Evolutionary conservation across 257 asterid species (phyloP), one percentile per base, ranked within the genome.

Genomic region (Ophiorrhiza pumila): DNA sequence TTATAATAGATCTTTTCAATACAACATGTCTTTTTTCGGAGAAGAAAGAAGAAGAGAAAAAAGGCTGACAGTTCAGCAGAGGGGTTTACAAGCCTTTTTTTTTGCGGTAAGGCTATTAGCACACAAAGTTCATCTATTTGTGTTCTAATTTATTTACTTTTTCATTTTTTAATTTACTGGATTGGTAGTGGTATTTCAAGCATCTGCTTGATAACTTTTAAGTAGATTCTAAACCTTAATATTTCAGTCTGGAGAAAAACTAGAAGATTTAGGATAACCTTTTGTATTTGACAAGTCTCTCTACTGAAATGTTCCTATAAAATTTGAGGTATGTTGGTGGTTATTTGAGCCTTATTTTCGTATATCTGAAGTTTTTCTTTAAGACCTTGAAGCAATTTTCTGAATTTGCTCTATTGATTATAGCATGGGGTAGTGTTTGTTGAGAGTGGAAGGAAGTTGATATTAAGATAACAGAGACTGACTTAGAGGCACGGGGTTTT

Each of bases 31-130:
- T 45, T 72, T 77, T 77, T 72, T 66, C 62, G 76, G 81, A 59
- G 81, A 66, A 72, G 78, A 68, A 64, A 72, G 78, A 69, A 45
- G 77, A 68, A 72, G 81, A 59, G 71, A 67, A 66, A 63, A 72
- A 72, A 17, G 81, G 77, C 65, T 77, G 81, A 72, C 73, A 64
- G 71, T 72, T 72, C 65, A 65, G 74, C 74, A 50, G 45, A 31
- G 70, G 41, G 62, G 35, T 75, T 55, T 71, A 46, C 74, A 25
- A 59, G 69, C 71, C 56, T 29, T 72, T 27, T 71, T 77, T 77
- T 77, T 43, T 41, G 27, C 8, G 80, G 80, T 77, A 77, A 77
- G 80, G 53, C 58, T 35, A 45, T 64, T 64, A 47, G 34, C 59
- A 50, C 69, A 15, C 53, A 46, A 63, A 76, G 25, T 35, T 77